A percentile compares a stretch with the other conserved stretches of the same genome.
phyloP scores from a whole-genome alignment of 441 rosid species.

The Adansonia rubrostipa region DNA sequence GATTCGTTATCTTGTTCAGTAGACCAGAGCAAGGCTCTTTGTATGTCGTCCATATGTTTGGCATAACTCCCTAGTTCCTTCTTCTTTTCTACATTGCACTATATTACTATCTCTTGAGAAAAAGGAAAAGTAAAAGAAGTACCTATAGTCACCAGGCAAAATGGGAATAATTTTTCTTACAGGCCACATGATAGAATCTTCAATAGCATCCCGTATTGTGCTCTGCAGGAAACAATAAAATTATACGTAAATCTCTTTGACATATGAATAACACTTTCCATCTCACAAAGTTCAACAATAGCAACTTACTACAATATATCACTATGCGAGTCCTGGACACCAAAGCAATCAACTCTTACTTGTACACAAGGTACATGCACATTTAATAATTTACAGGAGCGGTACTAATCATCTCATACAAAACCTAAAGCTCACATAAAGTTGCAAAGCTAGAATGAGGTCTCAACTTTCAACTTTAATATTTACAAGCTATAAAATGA shows the following conservation, averaged over 20 bases:
- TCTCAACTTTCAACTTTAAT: neutral
- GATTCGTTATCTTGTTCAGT: neutral
- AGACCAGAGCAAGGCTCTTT: neutral
- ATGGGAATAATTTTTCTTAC: constrained; percentile 86
- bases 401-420: neutral
- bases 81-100: neutral
- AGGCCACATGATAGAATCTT: constrained; percentile 96
- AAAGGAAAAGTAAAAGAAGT: constrained; percentile 23
- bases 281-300: neutral
- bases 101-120: neutral
- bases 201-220: constrained; percentile 83
- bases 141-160: constrained; percentile 96
- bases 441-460: neutral
- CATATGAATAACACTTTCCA: constrained; percentile 14
- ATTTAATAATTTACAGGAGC: neutral
- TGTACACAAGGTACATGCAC: neutral
- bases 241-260: neutral
- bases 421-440: neutral
- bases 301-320: neutral
- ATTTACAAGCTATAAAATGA: neutral
- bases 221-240: constrained; percentile 52
- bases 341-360: neutral
- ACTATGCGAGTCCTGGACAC: neutral
- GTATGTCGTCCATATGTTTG: neutral
- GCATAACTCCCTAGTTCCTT: neutral